These are phyloP conservation scores for Geranium brycei DNA, from an alignment of 345 rosid species.

Conservation along the genomic window DNA sequence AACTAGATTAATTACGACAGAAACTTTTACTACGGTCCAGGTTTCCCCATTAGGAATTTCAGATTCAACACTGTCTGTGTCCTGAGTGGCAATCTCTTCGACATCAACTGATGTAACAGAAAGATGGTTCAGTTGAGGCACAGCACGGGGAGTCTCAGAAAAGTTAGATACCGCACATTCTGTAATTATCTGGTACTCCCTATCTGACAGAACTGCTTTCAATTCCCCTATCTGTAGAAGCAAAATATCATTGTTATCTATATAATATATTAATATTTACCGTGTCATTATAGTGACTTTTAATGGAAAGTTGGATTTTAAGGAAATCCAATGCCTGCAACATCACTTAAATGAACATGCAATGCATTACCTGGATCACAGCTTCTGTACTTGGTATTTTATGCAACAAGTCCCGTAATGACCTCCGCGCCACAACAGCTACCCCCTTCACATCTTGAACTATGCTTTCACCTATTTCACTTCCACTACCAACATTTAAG, in stretches of 20 bases:
- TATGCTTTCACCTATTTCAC: slow-evolving; percentile 76
- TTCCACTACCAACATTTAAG: slow-evolving; percentile 77
- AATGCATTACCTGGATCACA: slow-evolving; percentile 45
- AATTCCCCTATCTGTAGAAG: slow-evolving; percentile 64
- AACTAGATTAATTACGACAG: slow-evolving; percentile 55
- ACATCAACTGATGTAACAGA: slow-evolving; percentile 29
- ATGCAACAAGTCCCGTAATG: slow-evolving; percentile 84
- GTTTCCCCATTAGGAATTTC: slow-evolving; percentile 24
- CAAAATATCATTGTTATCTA: slow-evolving; percentile 2
- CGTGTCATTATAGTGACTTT: neutral
- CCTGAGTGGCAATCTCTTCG: slow-evolving; percentile 29
- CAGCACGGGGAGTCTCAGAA: slow-evolving; percentile 56
- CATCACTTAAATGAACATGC: slow-evolving; percentile 10
- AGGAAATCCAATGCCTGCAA: neutral
- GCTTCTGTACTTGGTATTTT: slow-evolving; percentile 65
- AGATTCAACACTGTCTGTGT: slow-evolving; percentile 22
- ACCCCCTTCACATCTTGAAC: slow-evolving; percentile 84
- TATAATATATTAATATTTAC: neutral
- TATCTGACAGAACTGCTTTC: slow-evolving; percentile 67
- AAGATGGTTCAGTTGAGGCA: slow-evolving; percentile 43
- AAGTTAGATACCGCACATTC: slow-evolving; percentile 83
- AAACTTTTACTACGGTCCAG: slow-evolving; percentile 62
- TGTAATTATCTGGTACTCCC: slow-evolving; percentile 76
- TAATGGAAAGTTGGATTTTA: too few species aligned
- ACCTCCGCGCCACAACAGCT: slow-evolving; percentile 64